Percentiles rank a stretch among this genome's conserved stretches.
Evolutionary conservation across 2,329 filamentous ascomycete genomes (phyloP).

Genomic region (Paecilomyces variotii): DNA sequence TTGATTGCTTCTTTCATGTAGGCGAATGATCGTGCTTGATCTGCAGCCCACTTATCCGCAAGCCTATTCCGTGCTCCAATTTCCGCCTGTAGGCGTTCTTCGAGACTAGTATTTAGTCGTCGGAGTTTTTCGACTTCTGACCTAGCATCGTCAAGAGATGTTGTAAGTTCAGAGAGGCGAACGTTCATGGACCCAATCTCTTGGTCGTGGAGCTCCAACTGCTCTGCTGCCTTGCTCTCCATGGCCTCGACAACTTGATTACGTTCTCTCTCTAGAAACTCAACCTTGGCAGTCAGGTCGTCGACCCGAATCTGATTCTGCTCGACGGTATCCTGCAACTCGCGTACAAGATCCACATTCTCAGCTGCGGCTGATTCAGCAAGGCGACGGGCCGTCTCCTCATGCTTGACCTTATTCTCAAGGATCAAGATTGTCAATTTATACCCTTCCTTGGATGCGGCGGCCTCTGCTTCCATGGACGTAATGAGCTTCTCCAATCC

Average conservation of each 20-base stretch:
- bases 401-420: conserved; percentile 23
- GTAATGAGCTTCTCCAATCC: conserved; percentile 35
- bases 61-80: conserved; percentile 26
- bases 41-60: conserved; percentile 24
- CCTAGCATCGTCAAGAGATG: conserved; percentile 28
- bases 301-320: conserved; percentile 26
- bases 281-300: conserved; percentile 26
- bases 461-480: conserved; percentile 32
- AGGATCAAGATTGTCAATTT: conserved; percentile 24
- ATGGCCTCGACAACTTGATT: conserved; percentile 13
- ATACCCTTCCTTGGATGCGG: conserved; percentile 18
- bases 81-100: conserved; percentile 30
- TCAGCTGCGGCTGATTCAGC: conserved; percentile 29
- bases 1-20: conserved; percentile 30
- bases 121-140: conserved; percentile 29
- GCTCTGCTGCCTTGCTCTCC: conserved; percentile 15
- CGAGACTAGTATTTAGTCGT: conserved; percentile 26
- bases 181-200: conserved; percentile 34
- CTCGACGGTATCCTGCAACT: conserved; percentile 27
- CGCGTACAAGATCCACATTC: conserved; percentile 26
- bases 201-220: conserved; percentile 21
- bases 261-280: conserved; percentile 25
- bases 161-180: conserved; percentile 32
- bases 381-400: conserved; percentile 23
- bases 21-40: conserved; percentile 25